Base-by-base conservation (phyloP, 768 basidiomycete species). In the Lenzites betulinus region DNA sequence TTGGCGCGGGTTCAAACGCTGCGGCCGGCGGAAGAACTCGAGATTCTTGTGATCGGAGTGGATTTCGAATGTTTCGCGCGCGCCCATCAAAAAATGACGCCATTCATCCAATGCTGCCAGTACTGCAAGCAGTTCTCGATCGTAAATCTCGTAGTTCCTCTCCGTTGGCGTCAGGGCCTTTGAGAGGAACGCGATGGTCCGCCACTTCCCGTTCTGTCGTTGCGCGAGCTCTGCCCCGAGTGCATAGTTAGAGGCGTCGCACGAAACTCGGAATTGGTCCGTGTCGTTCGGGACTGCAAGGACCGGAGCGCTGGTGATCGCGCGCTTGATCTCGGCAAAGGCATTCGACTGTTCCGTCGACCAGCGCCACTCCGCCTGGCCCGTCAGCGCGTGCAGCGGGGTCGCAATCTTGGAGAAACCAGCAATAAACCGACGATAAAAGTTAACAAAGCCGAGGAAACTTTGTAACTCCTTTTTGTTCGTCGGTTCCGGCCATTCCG, bases 71-170 rank as follows among this genome's bases (percentile, higher is more conserved):
- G 54, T 52, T 1, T 60, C 7, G 9, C 7, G 5, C 5, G 54
- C 12, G 16, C 68, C 67, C 39, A 65, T 60, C 7, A 74, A 56
- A 55, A 66, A 71, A 22, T 70, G 69, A 1, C 67, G 44, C 69
- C 68, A 73, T n/a, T 64, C 58, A 15, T 66, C 56, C n/a, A 73
- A 51, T 0, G 70, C 65, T 4, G 60, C 41, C 18, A 78, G 68
- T 20, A 78, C 70, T 1, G 75, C 75, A 2, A 77, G 64, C 8
- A 78, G 50, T 62, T 79, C 78, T 52, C 74, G 74, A 55, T 78
- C 64, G 63, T 76, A 76, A 50, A 65, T 60, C 33, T 64, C 46
- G 33, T 68, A 68, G 51, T 77, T 46, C 6, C 23, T 20, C 44
- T 46, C 44, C 12, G 44, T 22, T 9, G 44, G 44, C 8, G 44